Evolutionary conservation across 1,284 basidiomycete species (phyloP), one percentile per base, ranked within the genome.

Genomic region (Abortiporus biennis): DNA sequence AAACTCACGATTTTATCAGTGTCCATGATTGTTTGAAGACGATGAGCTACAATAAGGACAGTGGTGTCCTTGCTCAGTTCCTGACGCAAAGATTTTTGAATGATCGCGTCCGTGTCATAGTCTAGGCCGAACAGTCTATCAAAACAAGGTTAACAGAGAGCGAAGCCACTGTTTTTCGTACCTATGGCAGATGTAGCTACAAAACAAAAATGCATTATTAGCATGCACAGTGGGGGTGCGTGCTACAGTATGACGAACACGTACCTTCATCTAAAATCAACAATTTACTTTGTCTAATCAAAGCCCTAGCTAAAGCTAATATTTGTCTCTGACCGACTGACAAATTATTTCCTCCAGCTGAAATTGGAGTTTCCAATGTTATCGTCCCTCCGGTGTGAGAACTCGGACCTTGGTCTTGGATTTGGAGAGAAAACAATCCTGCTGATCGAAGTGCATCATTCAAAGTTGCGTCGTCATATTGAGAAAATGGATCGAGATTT

Each of bases 401-500:
- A n/a, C n/a, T n/a, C n/a, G n/a, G n/a, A n/a, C n/a, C n/a, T 21
- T 74, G 71, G 20, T 57, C 56, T 50, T 76, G 69, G 27, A 48
- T 62, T 49, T 78, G 76, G 4, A 77, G 56, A 3, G 71, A 65
- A 52, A 70, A 76, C 4, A 83, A 57, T 0, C 77, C 77, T 3
- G 78, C 67, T 13, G 74, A 62, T 12, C 69, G 68, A 12, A 48
- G 32, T 2, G 43, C 43, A 23, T 30, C 42, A 23, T 81, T 78
- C 35, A 82, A 59, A 4, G 60, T 63, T 0, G 74, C 74, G 55
- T 92, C 89, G 40, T 88, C 84, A 52, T 81, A 71, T 55, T 83
- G 71, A 5, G 69, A 72, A 54, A 90, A 91, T 0, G 88, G 88
- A 55, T 85, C 82, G 12, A 85, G 55, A 53, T 81, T 81, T 41